These are phyloP conservation scores for Talaromyces liani DNA, from an alignment of 495 filamentous ascomycete species.

Conservation along the genomic window DNA sequence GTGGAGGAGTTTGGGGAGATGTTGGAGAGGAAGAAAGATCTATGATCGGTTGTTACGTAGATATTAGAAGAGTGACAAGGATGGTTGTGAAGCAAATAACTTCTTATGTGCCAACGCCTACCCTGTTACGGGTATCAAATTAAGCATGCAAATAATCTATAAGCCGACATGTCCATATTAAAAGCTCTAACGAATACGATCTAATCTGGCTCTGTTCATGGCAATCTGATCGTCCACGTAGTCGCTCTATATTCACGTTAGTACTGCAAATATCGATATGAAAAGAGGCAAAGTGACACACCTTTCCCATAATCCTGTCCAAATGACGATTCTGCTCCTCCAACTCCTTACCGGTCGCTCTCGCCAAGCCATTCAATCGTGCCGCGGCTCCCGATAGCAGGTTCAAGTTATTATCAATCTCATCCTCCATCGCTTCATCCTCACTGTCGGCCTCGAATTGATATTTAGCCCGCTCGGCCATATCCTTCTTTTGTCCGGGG, in stretches of 20 bases:
- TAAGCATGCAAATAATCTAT: background rate
- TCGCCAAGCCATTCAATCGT: conserved; percentile 57
- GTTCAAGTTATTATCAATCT: conserved; percentile 61
- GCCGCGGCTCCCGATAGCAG: conserved; percentile 51
- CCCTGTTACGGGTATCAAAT: background rate
- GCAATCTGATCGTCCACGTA: conserved; percentile 64
- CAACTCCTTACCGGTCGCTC: conserved; percentile 64
- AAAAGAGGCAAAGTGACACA: conserved; percentile 17
- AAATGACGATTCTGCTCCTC: conserved; percentile 69
- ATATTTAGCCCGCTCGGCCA: conserved; percentile 65
- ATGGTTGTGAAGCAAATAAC: background rate
- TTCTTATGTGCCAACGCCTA: background rate
- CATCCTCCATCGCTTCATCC: conserved; percentile 67
- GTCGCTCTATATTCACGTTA: conserved; percentile 47
- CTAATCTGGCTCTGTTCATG: conserved; percentile 57
- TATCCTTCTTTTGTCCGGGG: conserved; percentile 40
- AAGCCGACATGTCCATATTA: background rate
- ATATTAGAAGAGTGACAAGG: too few relatives aligned
- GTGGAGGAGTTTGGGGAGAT: conserved; percentile 43
- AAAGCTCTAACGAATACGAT: conserved; percentile 46
- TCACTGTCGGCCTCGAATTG: conserved; percentile 74
- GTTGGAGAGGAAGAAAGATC: background rate
- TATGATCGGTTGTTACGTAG: background rate
- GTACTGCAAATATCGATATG: conserved; percentile 10
- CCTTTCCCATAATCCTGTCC: conserved; percentile 67